These are phyloP conservation scores for Exophiala sp. DNA, from an alignment of 2,329 filamentous ascomycete genomes.

Conservation along the genomic window DNA sequence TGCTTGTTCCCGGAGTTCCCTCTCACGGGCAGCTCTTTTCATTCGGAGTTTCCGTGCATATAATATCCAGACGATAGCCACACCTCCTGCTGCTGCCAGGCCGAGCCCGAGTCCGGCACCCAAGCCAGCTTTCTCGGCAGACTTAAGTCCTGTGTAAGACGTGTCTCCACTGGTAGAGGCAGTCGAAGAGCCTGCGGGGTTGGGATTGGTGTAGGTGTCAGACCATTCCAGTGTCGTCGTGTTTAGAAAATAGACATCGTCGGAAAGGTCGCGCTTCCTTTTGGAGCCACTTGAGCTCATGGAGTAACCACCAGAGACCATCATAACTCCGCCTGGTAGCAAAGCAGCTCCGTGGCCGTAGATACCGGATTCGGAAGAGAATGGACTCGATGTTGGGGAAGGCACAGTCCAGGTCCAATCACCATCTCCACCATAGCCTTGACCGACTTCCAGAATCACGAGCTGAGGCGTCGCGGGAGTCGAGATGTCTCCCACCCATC, in stretches of 20 bases:
- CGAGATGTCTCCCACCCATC: conserved; percentile 81
- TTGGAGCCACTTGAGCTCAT: conserved; percentile 44
- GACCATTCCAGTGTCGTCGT: conserved; percentile 59
- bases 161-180: conserved; percentile 28
- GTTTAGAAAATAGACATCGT: conserved; percentile 56
- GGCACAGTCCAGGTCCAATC: conserved; percentile 46
- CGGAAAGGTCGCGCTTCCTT: conserved; percentile 34
- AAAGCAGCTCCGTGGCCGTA: conserved; percentile 62
- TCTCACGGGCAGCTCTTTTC: conserved; percentile 47
- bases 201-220: conserved; percentile 53
- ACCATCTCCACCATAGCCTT: conserved; percentile 60
- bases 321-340: conserved; percentile 60
- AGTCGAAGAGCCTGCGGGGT: conserved; percentile 24
- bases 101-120: conserved; percentile 66
- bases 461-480: conserved; percentile 79
- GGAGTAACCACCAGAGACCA: conserved; percentile 57
- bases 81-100: conserved; percentile 49
- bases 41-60: conserved; percentile 49
- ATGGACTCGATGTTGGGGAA: conserved; percentile 37
- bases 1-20: conserved; percentile 52
- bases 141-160: conserved; percentile 23
- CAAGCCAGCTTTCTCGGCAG: conserved; percentile 53
- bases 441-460: conserved; percentile 69
- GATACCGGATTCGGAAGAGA: conserved; percentile 47
- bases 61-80: conserved; percentile 48